phyloP scores from a whole-genome alignment of 148 eudicot species.

The Fagopyrum homotropicum region DNA sequence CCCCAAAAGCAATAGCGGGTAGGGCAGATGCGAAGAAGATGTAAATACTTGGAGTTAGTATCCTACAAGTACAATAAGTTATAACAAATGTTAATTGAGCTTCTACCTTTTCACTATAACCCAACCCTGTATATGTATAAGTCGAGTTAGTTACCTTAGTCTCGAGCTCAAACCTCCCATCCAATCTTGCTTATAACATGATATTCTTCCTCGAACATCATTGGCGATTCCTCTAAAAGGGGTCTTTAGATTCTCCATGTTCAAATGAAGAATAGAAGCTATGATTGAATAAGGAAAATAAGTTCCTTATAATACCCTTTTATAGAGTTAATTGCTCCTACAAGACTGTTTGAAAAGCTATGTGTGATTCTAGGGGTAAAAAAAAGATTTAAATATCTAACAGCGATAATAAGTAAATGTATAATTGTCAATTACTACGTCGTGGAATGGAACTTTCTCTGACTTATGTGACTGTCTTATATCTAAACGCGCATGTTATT shows the following conservation, averaged over 20 bases:
- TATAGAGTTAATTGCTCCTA: no score
- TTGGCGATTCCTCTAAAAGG: conserved; percentile 41
- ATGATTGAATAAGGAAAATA: neutral
- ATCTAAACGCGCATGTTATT: no score
- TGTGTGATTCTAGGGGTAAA: no score
- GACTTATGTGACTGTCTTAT: no score
- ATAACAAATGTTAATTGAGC: neutral
- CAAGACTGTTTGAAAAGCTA: no score
- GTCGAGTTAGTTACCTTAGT: conserved; percentile 29
- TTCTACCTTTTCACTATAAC: no score
- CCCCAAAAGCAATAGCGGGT: conserved; percentile 58
- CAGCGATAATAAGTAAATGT: no score
- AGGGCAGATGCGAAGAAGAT: conserved; percentile 61
- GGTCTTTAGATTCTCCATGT: conserved; percentile 24
- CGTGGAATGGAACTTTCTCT: no score
- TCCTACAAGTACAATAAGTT: conserved; percentile 22
- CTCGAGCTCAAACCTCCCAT: conserved; percentile 43
- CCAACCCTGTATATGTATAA: neutral
- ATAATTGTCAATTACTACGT: no score
- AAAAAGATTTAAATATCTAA: no score
- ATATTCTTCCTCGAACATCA: conserved; percentile 46
- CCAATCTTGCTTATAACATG: conserved; percentile 69
- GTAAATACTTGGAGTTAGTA: conserved; percentile 39
- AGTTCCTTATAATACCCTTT: neutral
- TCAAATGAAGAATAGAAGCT: neutral